Evolutionary conservation across 768 basidiomycete genomes (phyloP).

Genomic region (Leccinum subgranulosum): DNA sequence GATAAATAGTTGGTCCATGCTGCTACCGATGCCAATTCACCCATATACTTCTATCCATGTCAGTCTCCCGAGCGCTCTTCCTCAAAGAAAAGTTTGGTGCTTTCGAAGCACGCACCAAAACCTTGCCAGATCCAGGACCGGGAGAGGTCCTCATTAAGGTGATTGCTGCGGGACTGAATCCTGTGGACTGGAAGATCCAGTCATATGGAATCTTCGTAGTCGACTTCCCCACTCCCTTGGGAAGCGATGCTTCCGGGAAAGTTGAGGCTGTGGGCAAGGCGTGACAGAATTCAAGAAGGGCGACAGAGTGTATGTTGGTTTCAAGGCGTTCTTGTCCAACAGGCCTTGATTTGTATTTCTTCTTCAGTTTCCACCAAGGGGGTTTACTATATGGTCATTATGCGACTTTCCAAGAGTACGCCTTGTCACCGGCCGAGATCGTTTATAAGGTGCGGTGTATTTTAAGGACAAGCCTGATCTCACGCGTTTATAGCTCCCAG

Average conservation of each 20-base stretch:
- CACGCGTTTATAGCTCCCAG: conserved; percentile 34
- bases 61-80: conserved; percentile 13
- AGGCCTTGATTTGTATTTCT: neutral
- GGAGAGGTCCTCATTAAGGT: conserved; percentile 45
- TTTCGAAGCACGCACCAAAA: conserved; percentile 10
- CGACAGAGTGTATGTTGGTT: conserved; percentile 19
- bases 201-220: neutral
- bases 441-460: conserved; percentile 8
- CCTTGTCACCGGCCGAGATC: conserved; percentile 21
- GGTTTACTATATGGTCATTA: neutral
- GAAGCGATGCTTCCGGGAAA: conserved; percentile 38
- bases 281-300: conserved; percentile 38
- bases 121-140: conserved; percentile 20
- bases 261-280: conserved; percentile 39
- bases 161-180: conserved; percentile 41
- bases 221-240: conserved; percentile 36
- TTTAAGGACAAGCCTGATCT: neutral
- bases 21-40: neutral
- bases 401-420: conserved; percentile 29
- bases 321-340: neutral
- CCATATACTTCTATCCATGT: conserved; percentile 1
- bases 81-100: conserved; percentile 20
- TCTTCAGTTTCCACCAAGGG: conserved; percentile 20
- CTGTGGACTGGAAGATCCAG: conserved; percentile 38
- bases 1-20: neutral